Evolutionary conservation across 768 basidiomycete species (phyloP), one percentile per base, ranked within the genome.

Genomic region (Tylopilus rubrobrunneus): DNA sequence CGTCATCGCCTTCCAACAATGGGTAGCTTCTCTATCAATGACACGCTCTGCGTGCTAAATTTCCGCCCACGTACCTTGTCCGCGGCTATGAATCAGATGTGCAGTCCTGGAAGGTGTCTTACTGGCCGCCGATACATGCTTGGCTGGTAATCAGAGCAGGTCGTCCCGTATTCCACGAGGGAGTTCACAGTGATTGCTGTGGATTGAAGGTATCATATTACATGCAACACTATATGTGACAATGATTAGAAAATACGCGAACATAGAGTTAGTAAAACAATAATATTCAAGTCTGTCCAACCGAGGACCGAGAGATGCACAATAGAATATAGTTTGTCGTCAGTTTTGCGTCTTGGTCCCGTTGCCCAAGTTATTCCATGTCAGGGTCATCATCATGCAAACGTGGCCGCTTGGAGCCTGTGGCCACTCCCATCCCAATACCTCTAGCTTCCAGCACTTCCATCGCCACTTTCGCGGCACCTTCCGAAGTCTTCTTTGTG

Each of bases 391-490:
- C 82, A 58, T 71, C 63, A 50, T 79, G 75, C 56, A 78, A 69
- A 61, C 82, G 80, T 60, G 76, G 78, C 58, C 71, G 71, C 59
- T 70, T 70, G 57, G 71, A 66, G 56, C 71, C 48, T 25, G 69
- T 61, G 40, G 60, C 68, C 56, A 78, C 67, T 41, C 77, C 80
- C 71, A 79, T 72, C 31, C 77, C 77, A 55, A 91, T 84, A 36
- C 90, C 91, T 65, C 88, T 79, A 48, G 89, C 83, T 70, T 89
- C 86, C 45, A 92, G 74, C n/a, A 88, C 86, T 69, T 90, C 86
- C 71, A 88, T 79, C 4, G 89, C 88, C 56, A 87, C 85, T 67
- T 78, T 80, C 56, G 83, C 86, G 31, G 86, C 82, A 39, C 73
- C 84, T 57, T 89, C 89, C 41, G 86, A 80, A 36, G 82, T 73